These are phyloP conservation scores for Penicillium canariense DNA, from an alignment of 495 filamentous ascomycete species.

Conservation along the genomic window DNA sequence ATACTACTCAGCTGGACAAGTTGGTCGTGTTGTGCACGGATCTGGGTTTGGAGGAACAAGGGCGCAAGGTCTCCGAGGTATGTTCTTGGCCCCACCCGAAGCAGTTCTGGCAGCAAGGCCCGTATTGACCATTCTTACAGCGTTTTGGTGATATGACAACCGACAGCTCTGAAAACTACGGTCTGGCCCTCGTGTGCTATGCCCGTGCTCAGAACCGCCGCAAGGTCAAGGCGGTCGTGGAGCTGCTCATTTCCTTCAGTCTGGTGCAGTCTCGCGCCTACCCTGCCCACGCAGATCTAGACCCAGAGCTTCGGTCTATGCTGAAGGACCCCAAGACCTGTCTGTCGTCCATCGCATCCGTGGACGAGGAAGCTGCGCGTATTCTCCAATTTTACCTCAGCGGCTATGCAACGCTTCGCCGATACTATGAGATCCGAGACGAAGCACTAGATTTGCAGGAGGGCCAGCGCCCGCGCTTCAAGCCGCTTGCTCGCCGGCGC, in stretches of 20 bases:
- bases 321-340: conserved; percentile 64
- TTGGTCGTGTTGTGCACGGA: conserved; percentile 68
- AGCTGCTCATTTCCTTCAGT: conserved; percentile 82
- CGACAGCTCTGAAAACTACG: conserved; percentile 66
- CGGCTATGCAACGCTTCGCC: conserved; percentile 83
- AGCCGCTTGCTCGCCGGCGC: conserved; percentile 54
- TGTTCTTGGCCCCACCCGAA: conserved; percentile 21
- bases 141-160: conserved; percentile 72
- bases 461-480: conserved; percentile 42
- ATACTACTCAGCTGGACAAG: conserved; percentile 66
- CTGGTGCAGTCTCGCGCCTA: conserved; percentile 79
- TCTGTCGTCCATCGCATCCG: conserved; percentile 59
- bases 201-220: conserved; percentile 68
- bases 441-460: conserved; percentile 45
- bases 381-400: conserved; percentile 80
- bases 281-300: conserved; percentile 64
- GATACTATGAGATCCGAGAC: conserved; percentile 85
- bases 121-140: conserved; percentile 40
- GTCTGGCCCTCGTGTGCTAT: conserved; percentile 80
- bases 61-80: conserved; percentile 73
- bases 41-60: conserved; percentile 67
- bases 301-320: conserved; percentile 61
- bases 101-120: background rate
- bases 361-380: conserved; percentile 73
- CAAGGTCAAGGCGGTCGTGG: conserved; percentile 77